Base-by-base conservation (phyloP, 225 moss, liverwort and hornwort genomes). In the Physcomitrium patens region DNA sequence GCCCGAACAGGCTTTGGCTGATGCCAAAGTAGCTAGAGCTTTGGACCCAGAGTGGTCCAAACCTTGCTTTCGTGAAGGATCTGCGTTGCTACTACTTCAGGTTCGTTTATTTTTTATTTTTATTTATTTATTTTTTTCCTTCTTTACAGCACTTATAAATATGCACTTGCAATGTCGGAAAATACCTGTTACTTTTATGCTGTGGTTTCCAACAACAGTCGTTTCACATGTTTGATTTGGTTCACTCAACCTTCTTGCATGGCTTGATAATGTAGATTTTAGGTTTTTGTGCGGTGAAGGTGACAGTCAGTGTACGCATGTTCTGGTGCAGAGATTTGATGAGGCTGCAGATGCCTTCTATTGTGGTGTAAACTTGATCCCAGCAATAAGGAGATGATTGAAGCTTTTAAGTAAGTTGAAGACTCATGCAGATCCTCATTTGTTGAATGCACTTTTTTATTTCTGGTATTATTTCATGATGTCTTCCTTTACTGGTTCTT, bases 21-120 rank as follows among this genome's bases (percentile, higher is more conserved):
- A 99, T 81, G 97, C 94, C 24, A 89, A 83, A 80, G 79, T 86
- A 74, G 91, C 91, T 66, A 83, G 91, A 67, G 81, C 69, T 72
- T 81, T 99, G 69, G 76, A 86, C 67, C 91, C 93, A 13, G 76
- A 85, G 58, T 99, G 97, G 97, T 78, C 94, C 71, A 99, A 99
- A 79, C 78, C 93, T 75, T 93, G 90, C 82, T 99, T 91, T 42
- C 94, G 97, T 46, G 97, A 99, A 74, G 97, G 97, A 59, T 69
- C 87, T 73, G 94, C 94, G 2, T 77, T 99, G 75, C 90, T 85
- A 41, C 73, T 89, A 63, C 84, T 99, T 64, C 82, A 93, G 93
- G 93, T 93, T 71, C 67, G 24, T 24, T 24, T 24, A 1, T 24
- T 1, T 24, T 24, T 24, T 24, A 1, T 24, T 24, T 24, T 24